Evolutionary conservation across 2,329 filamentous ascomycete genomes (phyloP), one percentile per base, ranked within the genome.

Genomic region (Cercospora janseana): DNA sequence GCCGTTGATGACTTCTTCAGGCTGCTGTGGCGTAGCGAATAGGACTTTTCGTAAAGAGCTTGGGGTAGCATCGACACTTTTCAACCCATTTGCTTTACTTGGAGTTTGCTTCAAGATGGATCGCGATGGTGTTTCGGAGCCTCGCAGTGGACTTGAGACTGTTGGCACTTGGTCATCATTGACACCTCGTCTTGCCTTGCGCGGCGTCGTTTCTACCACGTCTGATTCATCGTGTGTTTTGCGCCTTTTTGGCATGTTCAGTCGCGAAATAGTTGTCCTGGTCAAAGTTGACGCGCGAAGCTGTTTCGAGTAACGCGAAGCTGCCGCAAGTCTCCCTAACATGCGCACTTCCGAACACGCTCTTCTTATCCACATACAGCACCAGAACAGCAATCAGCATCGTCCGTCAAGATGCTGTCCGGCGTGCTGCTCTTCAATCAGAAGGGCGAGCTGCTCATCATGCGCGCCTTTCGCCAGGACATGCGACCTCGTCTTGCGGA

Each of bases 391-490:
- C 35, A 23, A 35, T 31, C 32, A 37, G 29, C 31, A 43, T 38
- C 42, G 21, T 47, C 49, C 49, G 46, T 58, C 74, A 85, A 66
- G 58, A 98, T 98, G 94, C 79, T 98, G 62, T 97, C 92, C 63
- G 93, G 93, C 53, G 92, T 98, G 66, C 83, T 98, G 61, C 85
- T 98, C 62, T 98, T 98, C 80, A 98, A 98, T 63, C 93, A 98
- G 72, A 98, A 98, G 75, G 93, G 93, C 75, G 93, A 98, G 77
- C 96, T 98, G 74, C 88, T 98, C 68, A 98, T 98, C 72, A 96
- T 98, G 77, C 89, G 93, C 68, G 90, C 93, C 65, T 98, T 98
- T 75, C 90, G 93, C 67, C 95, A 95, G 70, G 94, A 98, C 75
- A 97, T 93, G 75, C 89, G 94, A 50, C 93, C 93, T 48, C 89